Evolutionary conservation across 371 early-diverging fungal species (phyloP), one percentile per base, ranked within the genome.

Genomic region (Apophysomyces variabilis): DNA sequence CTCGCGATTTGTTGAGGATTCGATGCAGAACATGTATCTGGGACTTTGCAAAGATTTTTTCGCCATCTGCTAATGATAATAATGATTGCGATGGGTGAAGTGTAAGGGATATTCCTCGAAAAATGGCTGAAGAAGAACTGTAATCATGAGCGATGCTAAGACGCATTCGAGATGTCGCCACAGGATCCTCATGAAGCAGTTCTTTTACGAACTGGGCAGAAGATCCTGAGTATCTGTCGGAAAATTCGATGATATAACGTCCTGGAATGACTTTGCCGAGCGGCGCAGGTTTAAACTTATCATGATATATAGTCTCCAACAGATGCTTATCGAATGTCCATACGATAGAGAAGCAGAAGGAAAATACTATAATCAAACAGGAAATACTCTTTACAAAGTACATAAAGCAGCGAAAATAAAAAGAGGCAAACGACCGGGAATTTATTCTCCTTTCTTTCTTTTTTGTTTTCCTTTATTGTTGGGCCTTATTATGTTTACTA

Each of bases 191-290:
- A 7, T 64, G 50, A 14, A 72, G 67, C n/a, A 72, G 16, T 35
- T 65, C 70, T 13, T 63, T 58, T 0, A 80, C 47, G 65, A 75
- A 73, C 13, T 72, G 66, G 4, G 63, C 35, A 3, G 75, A 62
- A 5, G 68, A 65, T 6, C 77, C 77, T 13, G 50, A 11, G 50
- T 64, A 75, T 5, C 36, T 16, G 32, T 76, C 68, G 5, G 63
- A 68, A 39, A 80, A 77, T 57, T 80, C 80, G 37, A 77, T 70
- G 18, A 80, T 80, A 44, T 69, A 80, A 16, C 77, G 66, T 4
- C 75, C 75, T 11, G 80, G 69, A n/a, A 80, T 58, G 5, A 68
- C 58, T 11, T 70, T 70, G 35, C 71, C 71, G 21, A 67, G 32
- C 1, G 57, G 35, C 8, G 72, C 64, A 3, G 68, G 65, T n/a